phyloP scores from a whole-genome alignment of 2,329 filamentous ascomycete genomes.

The Neopestalotiopsis clavispora region DNA sequence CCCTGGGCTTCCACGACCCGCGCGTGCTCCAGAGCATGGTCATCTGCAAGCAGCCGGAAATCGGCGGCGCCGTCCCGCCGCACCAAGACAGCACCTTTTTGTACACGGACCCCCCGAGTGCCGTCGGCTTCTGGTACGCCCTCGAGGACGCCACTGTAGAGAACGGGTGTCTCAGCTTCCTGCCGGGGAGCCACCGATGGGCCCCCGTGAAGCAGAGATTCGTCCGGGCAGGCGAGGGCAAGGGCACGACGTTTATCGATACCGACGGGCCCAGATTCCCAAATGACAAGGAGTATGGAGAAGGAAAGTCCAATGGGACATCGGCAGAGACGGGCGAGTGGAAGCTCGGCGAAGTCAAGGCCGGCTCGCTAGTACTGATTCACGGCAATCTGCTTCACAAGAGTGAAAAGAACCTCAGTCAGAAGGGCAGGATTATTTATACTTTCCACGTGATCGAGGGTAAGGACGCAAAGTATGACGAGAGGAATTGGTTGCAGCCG shows the following conservation, averaged over 20 bases:
- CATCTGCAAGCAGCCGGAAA: slow-evolving; percentile 97
- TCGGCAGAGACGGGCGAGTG: slow-evolving; percentile 62
- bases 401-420: slow-evolving; percentile 89
- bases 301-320: slow-evolving; percentile 37
- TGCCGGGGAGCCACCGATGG: slow-evolving; percentile 77
- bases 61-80: slow-evolving; percentile 86
- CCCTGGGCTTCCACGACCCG: slow-evolving; percentile 77
- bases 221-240: slow-evolving; percentile 60
- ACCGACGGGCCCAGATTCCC: slow-evolving; percentile 73
- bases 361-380: slow-evolving; percentile 88
- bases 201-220: slow-evolving; percentile 75
- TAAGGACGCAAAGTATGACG: slow-evolving; percentile 74
- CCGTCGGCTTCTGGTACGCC: slow-evolving; percentile 97
- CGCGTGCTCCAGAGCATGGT: slow-evolving; percentile 91
- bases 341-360: slow-evolving; percentile 84
- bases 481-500: slow-evolving; percentile 91
- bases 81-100: slow-evolving; percentile 94
- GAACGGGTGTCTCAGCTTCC: slow-evolving; percentile 90
- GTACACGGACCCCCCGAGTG: slow-evolving; percentile 86
- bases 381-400: slow-evolving; percentile 96
- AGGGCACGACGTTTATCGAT: slow-evolving; percentile 72
- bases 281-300: slow-evolving; percentile 51
- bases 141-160: slow-evolving; percentile 86
- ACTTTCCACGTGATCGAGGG: slow-evolving; percentile 97
- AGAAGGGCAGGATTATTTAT: slow-evolving; percentile 90